Conservation (phyloP, 108 stramenopile species). For the Cyclostephanos invisitatus region DNA sequence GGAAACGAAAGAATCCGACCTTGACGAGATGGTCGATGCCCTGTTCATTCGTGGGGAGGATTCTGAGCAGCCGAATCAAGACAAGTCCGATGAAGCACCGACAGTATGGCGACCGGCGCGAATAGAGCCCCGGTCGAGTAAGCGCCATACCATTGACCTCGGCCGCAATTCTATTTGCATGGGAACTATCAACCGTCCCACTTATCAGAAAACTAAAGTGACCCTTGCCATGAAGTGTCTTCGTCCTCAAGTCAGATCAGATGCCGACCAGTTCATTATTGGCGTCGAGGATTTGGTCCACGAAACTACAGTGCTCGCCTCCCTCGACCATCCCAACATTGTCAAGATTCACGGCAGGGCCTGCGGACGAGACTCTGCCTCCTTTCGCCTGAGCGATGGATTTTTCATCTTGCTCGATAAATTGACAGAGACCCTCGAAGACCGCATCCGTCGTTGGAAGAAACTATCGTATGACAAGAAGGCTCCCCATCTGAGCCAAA, state of each 20-base stretch:
- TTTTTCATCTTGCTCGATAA: conserved; percentile 78
- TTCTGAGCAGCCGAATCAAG: background rate
- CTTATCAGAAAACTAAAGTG: background rate
- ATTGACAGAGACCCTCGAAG: conserved; percentile 69
- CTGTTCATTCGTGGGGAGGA: background rate
- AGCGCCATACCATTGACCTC: background rate
- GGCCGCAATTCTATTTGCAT: conserved; percentile 3
- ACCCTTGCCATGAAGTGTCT: conserved; percentile 34
- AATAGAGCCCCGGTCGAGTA: background rate
- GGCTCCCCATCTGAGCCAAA: conserved; percentile 9
- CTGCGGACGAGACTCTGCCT: conserved; percentile 1
- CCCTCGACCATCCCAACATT: conserved; percentile 36
- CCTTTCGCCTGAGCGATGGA: conserved; percentile 39
- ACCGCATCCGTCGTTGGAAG: conserved; percentile 67
- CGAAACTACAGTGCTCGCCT: conserved; percentile 35
- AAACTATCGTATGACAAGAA: conserved; percentile 1
- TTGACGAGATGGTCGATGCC: background rate
- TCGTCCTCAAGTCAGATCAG: conserved; percentile 16
- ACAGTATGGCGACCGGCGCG: background rate
- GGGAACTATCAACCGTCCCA: background rate
- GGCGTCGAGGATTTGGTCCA: conserved; percentile 35
- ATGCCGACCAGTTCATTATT: conserved; percentile 22
- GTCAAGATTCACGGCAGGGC: conserved; percentile 35
- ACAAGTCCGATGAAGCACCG: background rate
- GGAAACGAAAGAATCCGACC: background rate